Evolutionary conservation across 768 basidiomycete genomes (phyloP), one percentile per base, ranked within the genome.

Genomic region (Pleurotus sapidus): DNA sequence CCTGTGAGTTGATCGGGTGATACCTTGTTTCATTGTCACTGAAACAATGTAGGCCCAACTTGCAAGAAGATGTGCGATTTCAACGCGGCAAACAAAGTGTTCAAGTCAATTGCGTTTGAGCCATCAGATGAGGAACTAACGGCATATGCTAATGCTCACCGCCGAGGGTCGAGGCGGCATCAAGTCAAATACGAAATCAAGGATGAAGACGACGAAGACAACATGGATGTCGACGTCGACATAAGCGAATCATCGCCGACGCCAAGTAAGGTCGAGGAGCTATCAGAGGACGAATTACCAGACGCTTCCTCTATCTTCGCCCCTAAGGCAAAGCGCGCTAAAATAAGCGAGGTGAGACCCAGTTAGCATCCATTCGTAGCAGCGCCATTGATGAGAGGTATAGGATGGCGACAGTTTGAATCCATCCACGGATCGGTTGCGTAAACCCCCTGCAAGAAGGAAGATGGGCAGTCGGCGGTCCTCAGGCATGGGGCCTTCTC

Each of bases 61-160:
- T 94, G 92, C 71, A 83, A 84, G 64, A 78, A 78, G 63, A 84
- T 86, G 76, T 78, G 81, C 54, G 83, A 88, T 59, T 72, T 83
- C 15, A 54, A 54, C 17, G 70, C 72, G 6, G 69, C 74, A 7
- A 69, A 70, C 24, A 79, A 77, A 54, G 70, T 87, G 25, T 94
- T 88, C 78, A 76, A 76, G 46, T 76, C 84, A 1, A 67, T 71
- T 1, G 88, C 89, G 0, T 93, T 94, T 64, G 82, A 88, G 63
- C 88, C 91, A 0, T 76, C 82, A 0, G 77, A 78, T 3, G 80
- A 84, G 38, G 87, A 89, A 56, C 63, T 89, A 7, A 67, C 67
- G 12, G 64, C 72, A 4, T 72, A 78, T 17, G 68, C 70, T 14
- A 73, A 73, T n/a, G 65, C 67, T 6, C 73, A 66, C 59, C 72